These are phyloP conservation scores for Microthlaspi erraticum DNA, from an alignment of 345 rosid genomes.

Conservation along the genomic window DNA sequence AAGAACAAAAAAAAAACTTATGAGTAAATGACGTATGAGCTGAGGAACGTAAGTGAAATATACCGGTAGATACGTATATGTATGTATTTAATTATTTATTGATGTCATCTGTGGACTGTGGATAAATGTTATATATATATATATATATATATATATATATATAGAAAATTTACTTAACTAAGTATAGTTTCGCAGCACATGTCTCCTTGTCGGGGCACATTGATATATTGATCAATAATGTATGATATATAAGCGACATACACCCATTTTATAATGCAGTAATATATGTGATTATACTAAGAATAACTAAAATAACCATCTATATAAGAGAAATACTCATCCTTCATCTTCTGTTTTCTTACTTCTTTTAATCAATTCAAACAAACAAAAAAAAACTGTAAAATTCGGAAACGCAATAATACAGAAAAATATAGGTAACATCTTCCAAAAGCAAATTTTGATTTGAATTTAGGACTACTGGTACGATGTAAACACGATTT, in stretches of 20 bases:
- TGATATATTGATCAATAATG: slow-evolving; percentile 43
- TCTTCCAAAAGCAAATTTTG: slow-evolving; percentile 17
- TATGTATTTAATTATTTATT: slow-evolving; percentile 29
- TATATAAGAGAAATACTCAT: slow-evolving; percentile 3
- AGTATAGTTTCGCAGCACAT: slow-evolving; percentile 43
- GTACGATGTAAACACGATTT: slow-evolving; percentile 28
- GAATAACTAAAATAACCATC: slow-evolving; percentile 18
- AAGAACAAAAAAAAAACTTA: no score
- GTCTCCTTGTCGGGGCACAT: slow-evolving; percentile 52
- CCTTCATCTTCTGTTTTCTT: background rate
- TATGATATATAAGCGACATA: slow-evolving; percentile 40
- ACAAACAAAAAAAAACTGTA: background rate
- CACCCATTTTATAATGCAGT: slow-evolving; percentile 39
- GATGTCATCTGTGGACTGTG: slow-evolving; percentile 25
- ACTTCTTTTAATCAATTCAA: background rate
- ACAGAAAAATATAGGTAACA: slow-evolving; percentile 7
- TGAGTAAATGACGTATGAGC: slow-evolving; percentile 21
- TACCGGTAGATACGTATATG: slow-evolving; percentile 16
- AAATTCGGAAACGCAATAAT: background rate
- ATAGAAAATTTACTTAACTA: slow-evolving; percentile 32
- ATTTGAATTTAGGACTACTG: slow-evolving; percentile 34
- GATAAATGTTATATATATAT: slow-evolving; percentile 21
- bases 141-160: slow-evolving; percentile 37
- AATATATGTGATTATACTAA: slow-evolving; percentile 14
- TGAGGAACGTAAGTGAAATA: slow-evolving; percentile 9